phyloP scores from a whole-genome alignment of 768 basidiomycete species.

The Leccinum subtestaceum region DNA sequence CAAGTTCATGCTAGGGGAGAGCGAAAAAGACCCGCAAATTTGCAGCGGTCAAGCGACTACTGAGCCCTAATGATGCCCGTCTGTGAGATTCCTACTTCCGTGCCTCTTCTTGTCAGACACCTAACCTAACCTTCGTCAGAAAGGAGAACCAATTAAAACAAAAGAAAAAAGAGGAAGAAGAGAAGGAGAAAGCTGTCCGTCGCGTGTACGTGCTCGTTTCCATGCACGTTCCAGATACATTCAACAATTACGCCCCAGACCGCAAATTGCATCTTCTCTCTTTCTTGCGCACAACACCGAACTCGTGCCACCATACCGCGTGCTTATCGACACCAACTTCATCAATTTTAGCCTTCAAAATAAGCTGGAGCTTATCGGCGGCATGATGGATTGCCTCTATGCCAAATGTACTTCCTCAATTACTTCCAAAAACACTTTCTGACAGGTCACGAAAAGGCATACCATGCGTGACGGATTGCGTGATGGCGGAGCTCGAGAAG shows the following conservation, averaged over 20 bases:
- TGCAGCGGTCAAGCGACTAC: conserved; percentile 87
- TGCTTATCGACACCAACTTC: conserved; percentile 98
- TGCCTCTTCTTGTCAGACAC: not conserved
- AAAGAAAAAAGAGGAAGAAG: conserved; percentile 78
- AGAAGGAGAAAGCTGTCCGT: conserved; percentile 72
- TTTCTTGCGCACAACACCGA: conserved; percentile 95
- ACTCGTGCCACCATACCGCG: conserved; percentile 94
- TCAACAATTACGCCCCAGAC: conserved; percentile 40
- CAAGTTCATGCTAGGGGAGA: conserved; percentile 55
- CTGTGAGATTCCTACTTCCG: conserved; percentile 53
- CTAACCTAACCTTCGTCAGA: conserved; percentile 41
- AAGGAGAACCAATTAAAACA: conserved; percentile 94
- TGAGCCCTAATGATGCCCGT: conserved; percentile 91
- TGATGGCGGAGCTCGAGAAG: conserved; percentile 98
- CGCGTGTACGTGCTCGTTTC: conserved; percentile 59
- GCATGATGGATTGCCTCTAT: conserved; percentile 99
- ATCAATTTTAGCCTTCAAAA: conserved; percentile 99
- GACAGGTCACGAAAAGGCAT: conserved; percentile 59
- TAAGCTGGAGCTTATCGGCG: conserved; percentile 90
- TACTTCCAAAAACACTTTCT: not conserved
- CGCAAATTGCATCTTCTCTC: conserved; percentile 85
- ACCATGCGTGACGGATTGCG: conserved; percentile 98
- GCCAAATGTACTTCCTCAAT: conserved; percentile 76
- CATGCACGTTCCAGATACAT: not conserved
- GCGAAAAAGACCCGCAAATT: conserved; percentile 96